Evolutionary conservation across 805 yeast species (phyloP), one percentile per base, ranked within the genome.

Genomic region (Monosporozyma unispora): DNA sequence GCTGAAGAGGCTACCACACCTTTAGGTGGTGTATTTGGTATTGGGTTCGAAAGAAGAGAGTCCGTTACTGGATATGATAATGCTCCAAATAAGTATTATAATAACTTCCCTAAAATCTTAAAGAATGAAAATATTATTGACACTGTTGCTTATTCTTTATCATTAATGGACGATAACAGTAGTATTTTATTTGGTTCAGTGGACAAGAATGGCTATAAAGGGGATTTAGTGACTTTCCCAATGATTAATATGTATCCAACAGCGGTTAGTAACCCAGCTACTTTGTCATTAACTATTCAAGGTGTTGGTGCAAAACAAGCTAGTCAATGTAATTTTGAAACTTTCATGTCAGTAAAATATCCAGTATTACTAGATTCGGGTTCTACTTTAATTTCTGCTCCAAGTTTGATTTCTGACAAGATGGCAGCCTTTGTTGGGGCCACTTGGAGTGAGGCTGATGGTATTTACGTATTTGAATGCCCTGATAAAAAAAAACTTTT

Each of bases 11-110:
- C 84, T 2, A 77, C 79, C 49, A 78, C 86, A 3, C 66, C 78
- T 18, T 53, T 61, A 6, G 50, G 55, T 28, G 89, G 91, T 39
- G 88, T 84, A 16, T 66, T 83, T 41, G 87, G 88, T 16, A 77
- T 84, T 50, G 88, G 90, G 1, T 72, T 81, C 28, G 66, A 74
- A 3, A 80, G 80, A 29, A 73, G 82, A 48, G 95, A 87, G 63
- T 71, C 78, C 2, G 60, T 60, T 11, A 31, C 28, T n/a, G 60
- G 62, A 6, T 62, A 62, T 46, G 54, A 53, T 2, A 51, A 52
- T 35, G 61, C 62, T 4, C 55, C 63, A 2, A 47, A 55, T 23
- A 29, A 46, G 28, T 56, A 49, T 40, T 86, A 85, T 64, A 72
- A 73, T 48, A 85, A 85, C 61, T 67, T 84, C 45, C 95, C 95